These are phyloP conservation scores for Eucalyptus pumila DNA, from an alignment of 345 rosid species.

Conservation along the genomic window DNA sequence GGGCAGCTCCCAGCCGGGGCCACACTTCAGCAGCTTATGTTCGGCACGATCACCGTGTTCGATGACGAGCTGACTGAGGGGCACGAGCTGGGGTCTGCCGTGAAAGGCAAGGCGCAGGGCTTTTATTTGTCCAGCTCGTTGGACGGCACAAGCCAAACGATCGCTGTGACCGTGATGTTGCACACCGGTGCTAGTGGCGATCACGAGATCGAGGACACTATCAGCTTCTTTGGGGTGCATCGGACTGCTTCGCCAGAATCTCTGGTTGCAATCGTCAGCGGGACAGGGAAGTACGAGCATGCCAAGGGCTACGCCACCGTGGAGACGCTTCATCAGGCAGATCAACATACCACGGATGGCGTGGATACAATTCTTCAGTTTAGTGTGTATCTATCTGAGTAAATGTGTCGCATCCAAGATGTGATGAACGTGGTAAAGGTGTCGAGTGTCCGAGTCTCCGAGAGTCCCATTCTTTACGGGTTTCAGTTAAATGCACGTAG, in stretches of 20 bases:
- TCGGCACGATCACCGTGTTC: constrained; percentile 65
- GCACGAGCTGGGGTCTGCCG: constrained; percentile 67
- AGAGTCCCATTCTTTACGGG: neutral
- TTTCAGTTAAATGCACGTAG: neutral
- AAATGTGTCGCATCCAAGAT: neutral
- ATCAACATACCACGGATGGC: constrained; percentile 76
- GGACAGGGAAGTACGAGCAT: constrained; percentile 71
- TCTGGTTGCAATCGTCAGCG: constrained; percentile 65
- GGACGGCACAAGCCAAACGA: constrained; percentile 72
- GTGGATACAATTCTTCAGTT: constrained; percentile 67
- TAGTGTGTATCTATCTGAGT: constrained; percentile 43
- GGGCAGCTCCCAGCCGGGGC: constrained; percentile 76
- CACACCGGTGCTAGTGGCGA: constrained; percentile 17
- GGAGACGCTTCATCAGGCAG: constrained; percentile 46
- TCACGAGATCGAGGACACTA: constrained; percentile 31
- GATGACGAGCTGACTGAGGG: constrained; percentile 80
- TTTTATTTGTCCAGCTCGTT: constrained; percentile 72
- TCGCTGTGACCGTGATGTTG: constrained; percentile 47
- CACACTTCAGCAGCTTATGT: constrained; percentile 67
- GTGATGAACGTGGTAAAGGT: neutral
- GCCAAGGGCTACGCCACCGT: constrained; percentile 62
- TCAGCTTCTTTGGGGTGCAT: constrained; percentile 77
- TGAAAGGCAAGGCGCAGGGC: constrained; percentile 73
- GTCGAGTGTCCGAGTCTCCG: neutral
- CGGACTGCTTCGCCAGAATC: constrained; percentile 51